These are phyloP conservation scores for Tinospora cordifolia DNA, from an alignment of 164 flowering plant species.

Conservation along the genomic window DNA sequence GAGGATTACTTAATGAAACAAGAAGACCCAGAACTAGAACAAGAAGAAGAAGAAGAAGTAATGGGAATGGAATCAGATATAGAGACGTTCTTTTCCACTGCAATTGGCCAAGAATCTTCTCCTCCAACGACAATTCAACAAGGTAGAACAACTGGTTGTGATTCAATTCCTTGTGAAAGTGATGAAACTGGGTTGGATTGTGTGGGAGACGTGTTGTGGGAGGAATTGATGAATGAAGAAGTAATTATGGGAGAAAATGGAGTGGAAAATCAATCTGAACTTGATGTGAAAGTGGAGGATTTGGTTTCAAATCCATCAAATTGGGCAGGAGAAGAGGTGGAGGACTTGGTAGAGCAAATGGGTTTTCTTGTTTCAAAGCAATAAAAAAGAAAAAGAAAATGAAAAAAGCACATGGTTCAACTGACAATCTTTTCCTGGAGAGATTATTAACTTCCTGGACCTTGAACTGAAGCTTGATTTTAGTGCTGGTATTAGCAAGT, in stretches of 20 bases:
- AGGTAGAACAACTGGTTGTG: slow-evolving; percentile 1
- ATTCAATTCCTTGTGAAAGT: background rate
- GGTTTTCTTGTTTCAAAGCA: slow-evolving; percentile 3
- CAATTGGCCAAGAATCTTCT: slow-evolving; percentile 13
- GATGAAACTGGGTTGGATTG: slow-evolving; percentile 14
- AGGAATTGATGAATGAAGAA: slow-evolving; percentile 40
- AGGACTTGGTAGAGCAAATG: slow-evolving; percentile 20
- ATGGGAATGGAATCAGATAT: slow-evolving; percentile 17
- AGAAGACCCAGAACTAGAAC: background rate
- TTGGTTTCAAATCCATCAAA: slow-evolving; percentile 18
- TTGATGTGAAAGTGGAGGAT: slow-evolving; percentile 42
- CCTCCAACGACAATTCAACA: background rate
- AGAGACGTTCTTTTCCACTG: slow-evolving; percentile 10
- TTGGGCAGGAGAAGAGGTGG: slow-evolving; percentile 13
- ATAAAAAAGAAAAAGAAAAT: background rate
- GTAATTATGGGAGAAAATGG: slow-evolving; percentile 15
- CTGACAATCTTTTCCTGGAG: background rate
- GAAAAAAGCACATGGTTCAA: too few relatives aligned
- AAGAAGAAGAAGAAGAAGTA: background rate
- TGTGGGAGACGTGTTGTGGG: slow-evolving; percentile 29
- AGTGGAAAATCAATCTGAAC: slow-evolving; percentile 1
- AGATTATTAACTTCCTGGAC: background rate
- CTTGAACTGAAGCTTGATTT: background rate
- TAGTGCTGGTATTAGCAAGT: background rate
- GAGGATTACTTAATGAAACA: background rate